Conservation (phyloP, 164 flowering plant genomes). For the Malania oleifera region DNA sequence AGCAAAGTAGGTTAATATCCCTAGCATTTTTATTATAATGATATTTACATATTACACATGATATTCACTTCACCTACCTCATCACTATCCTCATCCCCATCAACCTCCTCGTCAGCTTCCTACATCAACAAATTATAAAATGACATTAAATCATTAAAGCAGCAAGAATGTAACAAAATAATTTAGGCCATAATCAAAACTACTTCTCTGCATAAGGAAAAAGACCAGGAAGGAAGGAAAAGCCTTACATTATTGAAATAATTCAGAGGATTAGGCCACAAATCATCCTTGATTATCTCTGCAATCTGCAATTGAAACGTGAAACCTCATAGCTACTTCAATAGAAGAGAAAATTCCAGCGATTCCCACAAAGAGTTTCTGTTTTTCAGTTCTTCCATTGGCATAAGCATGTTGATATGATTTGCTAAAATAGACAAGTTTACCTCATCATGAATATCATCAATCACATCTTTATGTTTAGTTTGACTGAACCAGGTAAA, state of each 20-base stretch:
- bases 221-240: neutral
- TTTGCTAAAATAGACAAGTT: slow-evolving; percentile 1
- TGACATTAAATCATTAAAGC: neutral
- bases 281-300: slow-evolving; percentile 76
- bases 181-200: neutral
- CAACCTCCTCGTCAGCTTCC: slow-evolving; percentile 76
- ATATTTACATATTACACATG: neutral
- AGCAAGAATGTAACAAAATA: neutral
- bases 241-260: slow-evolving; percentile 68
- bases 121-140: slow-evolving; percentile 16
- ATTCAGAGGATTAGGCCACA: slow-evolving; percentile 86
- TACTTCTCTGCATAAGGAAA: neutral
- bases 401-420: neutral
- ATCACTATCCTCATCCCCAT: slow-evolving; percentile 49
- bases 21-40: neutral
- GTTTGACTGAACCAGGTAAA: slow-evolving; percentile 68
- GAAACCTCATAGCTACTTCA: neutral
- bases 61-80: slow-evolving; percentile 28
- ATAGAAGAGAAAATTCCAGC: neutral
- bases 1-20: neutral
- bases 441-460: slow-evolving; percentile 68
- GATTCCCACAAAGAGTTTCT: neutral
- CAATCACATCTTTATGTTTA: slow-evolving; percentile 33
- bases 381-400: neutral
- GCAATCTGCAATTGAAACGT: slow-evolving; percentile 47